phyloP scores from a whole-genome alignment of 2,329 filamentous ascomycete genomes.

The Teratosphaeria destructans region DNA sequence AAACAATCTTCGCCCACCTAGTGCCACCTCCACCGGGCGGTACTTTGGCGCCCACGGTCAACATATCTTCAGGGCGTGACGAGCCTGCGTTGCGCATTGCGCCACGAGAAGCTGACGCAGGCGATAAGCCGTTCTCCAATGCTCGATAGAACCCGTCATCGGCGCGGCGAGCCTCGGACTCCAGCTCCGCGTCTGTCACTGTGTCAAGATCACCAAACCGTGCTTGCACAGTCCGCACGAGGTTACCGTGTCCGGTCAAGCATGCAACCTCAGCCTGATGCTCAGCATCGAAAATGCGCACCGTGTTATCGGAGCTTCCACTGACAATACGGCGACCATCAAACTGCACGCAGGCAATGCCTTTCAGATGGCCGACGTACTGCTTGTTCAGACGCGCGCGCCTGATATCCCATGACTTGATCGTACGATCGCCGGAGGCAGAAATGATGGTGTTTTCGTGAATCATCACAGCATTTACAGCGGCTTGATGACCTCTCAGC shows the following conservation, averaged over 20 bases:
- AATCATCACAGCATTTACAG: constrained; percentile 93
- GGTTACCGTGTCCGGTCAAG: constrained; percentile 66
- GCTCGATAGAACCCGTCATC: constrained; percentile 63
- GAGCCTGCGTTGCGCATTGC: constrained; percentile 56
- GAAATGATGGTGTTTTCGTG: constrained; percentile 79
- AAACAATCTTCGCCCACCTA: constrained; percentile 87
- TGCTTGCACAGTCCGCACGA: constrained; percentile 90
- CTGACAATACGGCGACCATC: constrained; percentile 89
- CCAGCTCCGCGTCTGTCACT: constrained; percentile 59
- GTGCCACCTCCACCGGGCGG: constrained; percentile 86
- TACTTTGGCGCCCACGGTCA: constrained; percentile 71
- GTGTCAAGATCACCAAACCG: constrained; percentile 84
- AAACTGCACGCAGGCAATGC: constrained; percentile 95
- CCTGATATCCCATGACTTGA: constrained; percentile 91
- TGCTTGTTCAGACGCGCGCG: constrained; percentile 66
- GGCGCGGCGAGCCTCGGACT: constrained; percentile 58
- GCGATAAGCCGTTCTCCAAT: constrained; percentile 35
- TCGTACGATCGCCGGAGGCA: constrained; percentile 82
- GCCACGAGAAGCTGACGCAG: constrained; percentile 20
- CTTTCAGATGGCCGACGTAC: constrained; percentile 79
- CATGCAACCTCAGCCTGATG: constrained; percentile 84
- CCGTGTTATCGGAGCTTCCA: constrained; percentile 90
- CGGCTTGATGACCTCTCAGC: constrained; percentile 71
- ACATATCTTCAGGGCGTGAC: constrained; percentile 62
- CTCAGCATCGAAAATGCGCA: constrained; percentile 84